These are phyloP conservation scores for Quercus aquifolioides DNA, from an alignment of 306 rosid species.

Conservation along the genomic window DNA sequence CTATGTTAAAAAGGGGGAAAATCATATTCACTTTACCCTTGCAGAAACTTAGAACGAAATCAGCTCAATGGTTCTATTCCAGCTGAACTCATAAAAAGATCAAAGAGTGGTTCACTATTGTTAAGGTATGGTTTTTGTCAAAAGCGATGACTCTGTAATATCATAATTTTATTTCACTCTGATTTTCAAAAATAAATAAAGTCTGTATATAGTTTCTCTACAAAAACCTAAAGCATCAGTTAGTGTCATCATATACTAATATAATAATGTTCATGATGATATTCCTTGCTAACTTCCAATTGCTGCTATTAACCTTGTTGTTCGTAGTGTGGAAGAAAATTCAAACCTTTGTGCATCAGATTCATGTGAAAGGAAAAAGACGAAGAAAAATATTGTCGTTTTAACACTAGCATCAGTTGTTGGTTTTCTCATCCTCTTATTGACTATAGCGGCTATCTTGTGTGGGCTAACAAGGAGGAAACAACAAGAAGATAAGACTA, in stretches of 20 bases:
- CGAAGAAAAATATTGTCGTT: constrained; percentile 15
- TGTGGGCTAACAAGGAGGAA: constrained; percentile 13
- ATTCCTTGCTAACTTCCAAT: background rate
- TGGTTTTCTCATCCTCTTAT: constrained; percentile 31
- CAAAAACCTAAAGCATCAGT: too few relatives aligned
- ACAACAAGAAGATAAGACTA: constrained; percentile 16
- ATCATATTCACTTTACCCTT: constrained; percentile 10
- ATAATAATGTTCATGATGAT: too few relatives aligned
- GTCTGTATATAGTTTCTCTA: too few relatives aligned
- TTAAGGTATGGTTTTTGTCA: constrained; percentile 35
- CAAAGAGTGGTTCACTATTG: constrained; percentile 29
- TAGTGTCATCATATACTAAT: too few relatives aligned
- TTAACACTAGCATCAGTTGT: constrained; percentile 36
- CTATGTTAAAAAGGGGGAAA: background rate
- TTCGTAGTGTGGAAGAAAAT: constrained; percentile 35
- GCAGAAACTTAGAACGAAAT: constrained; percentile 51
- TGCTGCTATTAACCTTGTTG: background rate
- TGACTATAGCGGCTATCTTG: constrained; percentile 16
- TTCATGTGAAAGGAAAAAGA: too few relatives aligned
- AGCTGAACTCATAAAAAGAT: constrained; percentile 32
- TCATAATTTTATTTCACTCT: too few relatives aligned
- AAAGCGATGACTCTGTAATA: background rate
- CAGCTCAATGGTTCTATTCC: constrained; percentile 44
- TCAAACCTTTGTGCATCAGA: background rate
- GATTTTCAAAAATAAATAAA: too few relatives aligned